Percentiles rank a stretch among this genome's conserved stretches.
These are phyloP conservation scores for Fragosphaeria purpurea DNA, from an alignment of 2,329 filamentous ascomycete genomes.

Conservation along the genomic window DNA sequence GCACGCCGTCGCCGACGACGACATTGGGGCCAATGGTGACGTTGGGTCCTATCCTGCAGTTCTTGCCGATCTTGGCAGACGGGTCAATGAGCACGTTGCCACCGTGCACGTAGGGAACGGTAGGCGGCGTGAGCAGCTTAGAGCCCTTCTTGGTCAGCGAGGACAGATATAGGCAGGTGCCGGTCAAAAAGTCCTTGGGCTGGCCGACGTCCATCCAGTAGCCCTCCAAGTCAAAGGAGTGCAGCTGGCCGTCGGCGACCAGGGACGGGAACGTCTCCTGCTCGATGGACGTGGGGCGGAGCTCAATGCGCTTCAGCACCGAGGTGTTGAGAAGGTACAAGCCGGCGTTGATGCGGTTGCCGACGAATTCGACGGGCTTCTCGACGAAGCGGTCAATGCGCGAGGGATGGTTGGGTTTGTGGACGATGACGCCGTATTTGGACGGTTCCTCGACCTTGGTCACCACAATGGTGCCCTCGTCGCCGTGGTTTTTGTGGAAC, in stretches of 20 bases:
- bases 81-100: slow-evolving; percentile 95
- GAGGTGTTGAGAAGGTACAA: slow-evolving; percentile 97
- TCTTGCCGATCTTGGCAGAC: slow-evolving; percentile 91
- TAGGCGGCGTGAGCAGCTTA: slow-evolving; percentile 65
- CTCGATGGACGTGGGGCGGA: slow-evolving; percentile 94
- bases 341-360: slow-evolving; percentile 97
- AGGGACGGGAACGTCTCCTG: slow-evolving; percentile 98
- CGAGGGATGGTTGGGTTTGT: slow-evolving; percentile 84
- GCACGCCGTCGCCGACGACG: slow-evolving; percentile 84
- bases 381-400: slow-evolving; percentile 98
- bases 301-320: slow-evolving; percentile 82
- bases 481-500: slow-evolving; percentile 87
- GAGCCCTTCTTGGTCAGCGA: slow-evolving; percentile 84
- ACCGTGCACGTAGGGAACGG: slow-evolving; percentile 74
- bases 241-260: slow-evolving; percentile 76
- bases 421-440: slow-evolving; percentile 97
- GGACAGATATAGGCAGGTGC: slow-evolving; percentile 91
- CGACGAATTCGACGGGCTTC: slow-evolving; percentile 97
- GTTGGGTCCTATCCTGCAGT: slow-evolving; percentile 96
- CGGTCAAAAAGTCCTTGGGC: slow-evolving; percentile 94
- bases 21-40: slow-evolving; percentile 92
- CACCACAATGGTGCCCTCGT: slow-evolving; percentile 95
- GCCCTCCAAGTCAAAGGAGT: slow-evolving; percentile 92
- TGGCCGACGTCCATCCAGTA: slow-evolving; percentile 99
- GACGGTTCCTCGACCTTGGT: slow-evolving; percentile 98